These are phyloP conservation scores for Nakaseomyces nivariensis DNA, from an alignment of 1,139 yeast species.

Conservation along the genomic window DNA sequence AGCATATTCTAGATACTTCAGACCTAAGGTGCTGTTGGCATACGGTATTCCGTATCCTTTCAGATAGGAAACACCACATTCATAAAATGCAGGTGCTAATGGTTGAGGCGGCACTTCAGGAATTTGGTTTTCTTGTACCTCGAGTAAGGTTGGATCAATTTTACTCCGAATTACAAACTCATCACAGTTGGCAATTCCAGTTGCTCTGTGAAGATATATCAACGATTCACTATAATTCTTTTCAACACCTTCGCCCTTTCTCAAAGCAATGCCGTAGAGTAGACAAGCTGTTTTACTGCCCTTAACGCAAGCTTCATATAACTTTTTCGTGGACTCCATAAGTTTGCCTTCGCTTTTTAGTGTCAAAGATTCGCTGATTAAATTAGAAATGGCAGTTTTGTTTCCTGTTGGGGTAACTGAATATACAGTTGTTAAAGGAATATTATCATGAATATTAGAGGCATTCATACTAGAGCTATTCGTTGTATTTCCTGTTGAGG, in stretches of 20 bases:
- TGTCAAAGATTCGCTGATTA: slow-evolving; percentile 35
- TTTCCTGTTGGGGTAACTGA: not conserved
- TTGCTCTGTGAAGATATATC: slow-evolving; percentile 50
- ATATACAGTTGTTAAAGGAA: not conserved
- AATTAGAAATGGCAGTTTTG: not conserved
- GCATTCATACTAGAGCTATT: no score
- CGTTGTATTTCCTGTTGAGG: not conserved
- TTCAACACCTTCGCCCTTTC: slow-evolving; percentile 63
- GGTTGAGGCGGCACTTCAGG: slow-evolving; percentile 27
- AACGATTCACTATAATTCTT: slow-evolving; percentile 49
- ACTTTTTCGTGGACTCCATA: slow-evolving; percentile 60
- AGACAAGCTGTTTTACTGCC: slow-evolving; percentile 65
- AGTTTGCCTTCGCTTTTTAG: slow-evolving; percentile 50
- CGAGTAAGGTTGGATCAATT: slow-evolving; percentile 30
- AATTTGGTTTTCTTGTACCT: slow-evolving; percentile 9
- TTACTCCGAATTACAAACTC: slow-evolving; percentile 21
- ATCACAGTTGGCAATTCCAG: slow-evolving; percentile 27
- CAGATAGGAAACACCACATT: slow-evolving; percentile 51
- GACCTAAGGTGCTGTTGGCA: slow-evolving; percentile 46
- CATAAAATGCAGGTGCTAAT: slow-evolving; percentile 38
- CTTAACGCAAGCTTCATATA: slow-evolving; percentile 33
- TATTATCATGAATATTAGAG: not conserved
- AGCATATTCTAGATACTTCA: slow-evolving; percentile 53
- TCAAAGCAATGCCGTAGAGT: slow-evolving; percentile 57
- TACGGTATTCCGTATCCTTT: slow-evolving; percentile 51